Evolutionary conservation across 257 asterid genomes (phyloP).

Genomic region (Galeopsis tetrahit): DNA sequence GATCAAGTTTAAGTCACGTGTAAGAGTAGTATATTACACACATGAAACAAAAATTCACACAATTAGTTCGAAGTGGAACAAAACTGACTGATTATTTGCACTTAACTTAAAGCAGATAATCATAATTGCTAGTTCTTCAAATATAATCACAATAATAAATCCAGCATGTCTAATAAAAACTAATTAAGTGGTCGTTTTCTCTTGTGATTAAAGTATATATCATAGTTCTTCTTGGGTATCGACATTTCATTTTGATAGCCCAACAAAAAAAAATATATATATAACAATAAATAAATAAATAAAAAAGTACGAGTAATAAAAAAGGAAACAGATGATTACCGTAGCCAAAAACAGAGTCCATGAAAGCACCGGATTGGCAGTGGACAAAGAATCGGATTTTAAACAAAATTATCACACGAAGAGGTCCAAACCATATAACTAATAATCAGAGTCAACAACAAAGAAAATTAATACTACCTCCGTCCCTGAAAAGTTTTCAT

Average conservation of each 20-base stretch:
- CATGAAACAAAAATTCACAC: conserved; percentile 4
- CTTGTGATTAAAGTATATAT: background rate
- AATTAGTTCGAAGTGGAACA: background rate
- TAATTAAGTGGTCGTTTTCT: background rate
- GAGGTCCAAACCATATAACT: too few species aligned
- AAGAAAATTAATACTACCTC: too few species aligned
- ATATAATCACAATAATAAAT: background rate
- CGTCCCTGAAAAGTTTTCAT: too few species aligned
- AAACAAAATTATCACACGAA: too few species aligned
- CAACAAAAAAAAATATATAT: too few species aligned
- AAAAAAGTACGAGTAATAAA: background rate
- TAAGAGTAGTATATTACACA: background rate
- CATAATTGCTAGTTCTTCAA: background rate
- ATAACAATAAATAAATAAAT: too few species aligned
- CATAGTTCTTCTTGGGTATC: background rate
- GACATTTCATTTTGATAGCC: background rate
- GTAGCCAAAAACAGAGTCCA: conserved; percentile 83
- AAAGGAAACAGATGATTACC: conserved; percentile 42
- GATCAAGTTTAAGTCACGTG: background rate
- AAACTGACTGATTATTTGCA: background rate
- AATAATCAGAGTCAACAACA: too few species aligned
- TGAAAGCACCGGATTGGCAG: conserved; percentile 57
- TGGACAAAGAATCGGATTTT: conserved; percentile 45
- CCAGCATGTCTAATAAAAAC: background rate
- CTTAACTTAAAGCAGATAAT: conserved; percentile 2